Evolutionary conservation across 2,329 filamentous ascomycete genomes (phyloP).

Genomic region (Aureobasidium sp.): DNA sequence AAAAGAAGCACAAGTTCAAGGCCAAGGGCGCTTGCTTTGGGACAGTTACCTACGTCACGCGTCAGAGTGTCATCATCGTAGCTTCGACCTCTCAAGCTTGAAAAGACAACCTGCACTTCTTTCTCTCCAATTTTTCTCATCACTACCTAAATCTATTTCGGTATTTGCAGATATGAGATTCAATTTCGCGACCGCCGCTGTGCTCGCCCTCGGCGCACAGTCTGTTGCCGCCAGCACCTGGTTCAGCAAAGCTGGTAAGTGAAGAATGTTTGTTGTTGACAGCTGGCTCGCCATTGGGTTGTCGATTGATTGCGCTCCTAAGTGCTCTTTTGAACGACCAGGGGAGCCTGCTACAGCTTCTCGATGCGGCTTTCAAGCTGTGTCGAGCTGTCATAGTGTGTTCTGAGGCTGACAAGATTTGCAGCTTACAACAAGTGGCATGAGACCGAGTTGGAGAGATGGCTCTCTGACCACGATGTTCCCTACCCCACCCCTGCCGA

Average conservation of each 20-base stretch:
- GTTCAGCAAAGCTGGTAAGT: slow-evolving; percentile 79
- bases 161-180: slow-evolving; percentile 61
- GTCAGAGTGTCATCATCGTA: too few relatives aligned
- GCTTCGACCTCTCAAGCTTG: too few relatives aligned
- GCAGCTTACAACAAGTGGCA: slow-evolving; percentile 98
- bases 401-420: slow-evolving; percentile 1
- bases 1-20: too few relatives aligned
- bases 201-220: slow-evolving; percentile 66
- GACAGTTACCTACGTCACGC: neutral
- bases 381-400: neutral
- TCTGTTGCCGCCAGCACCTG: slow-evolving; percentile 67
- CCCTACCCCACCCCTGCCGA: slow-evolving; percentile 86
- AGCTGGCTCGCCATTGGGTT: neutral
- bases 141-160: slow-evolving; percentile 4
- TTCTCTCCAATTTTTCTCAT: neutral
- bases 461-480: slow-evolving; percentile 87
- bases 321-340: neutral
- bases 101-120: neutral
- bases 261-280: slow-evolving; percentile 9
- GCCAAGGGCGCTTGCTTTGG: too few relatives aligned
- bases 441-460: slow-evolving; percentile 92
- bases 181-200: slow-evolving; percentile 58
- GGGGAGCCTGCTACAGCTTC: neutral
- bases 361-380: neutral
- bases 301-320: neutral